Evolutionary conservation across 352 stramenopile species (phyloP), one percentile per base, ranked within the genome.

Genomic region (Phytopythium sindhum): DNA sequence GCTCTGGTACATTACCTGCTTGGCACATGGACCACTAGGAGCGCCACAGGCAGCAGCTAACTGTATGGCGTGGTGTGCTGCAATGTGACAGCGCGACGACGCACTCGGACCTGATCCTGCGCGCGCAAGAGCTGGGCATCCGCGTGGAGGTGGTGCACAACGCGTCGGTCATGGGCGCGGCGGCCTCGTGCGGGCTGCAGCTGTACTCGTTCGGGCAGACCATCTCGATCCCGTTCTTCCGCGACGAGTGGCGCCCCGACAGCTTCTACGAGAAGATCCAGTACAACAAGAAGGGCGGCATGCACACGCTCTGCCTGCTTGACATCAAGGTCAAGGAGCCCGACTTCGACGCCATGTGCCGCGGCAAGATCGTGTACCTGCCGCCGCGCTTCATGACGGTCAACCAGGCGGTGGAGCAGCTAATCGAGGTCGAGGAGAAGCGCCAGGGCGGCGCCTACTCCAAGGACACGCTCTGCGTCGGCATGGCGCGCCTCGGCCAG

Each of bases 311-410:
- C 9, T 99, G 96, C 75, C 73, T 99, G 33, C 78, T 99, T 17
- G 97, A 99, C 74, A 99, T 99, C 74, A 99, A 99, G 82, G 95
- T 99, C 21, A 99, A 99, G 75, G 97, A 99, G 77, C 97, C 97
- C 45, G 97, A 99, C 80, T 99, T 98, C 72, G 90, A 98, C 29
- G 93, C 95, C 57, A 98, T 99, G 89, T 88, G 85, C 37, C 97
- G 94, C 68, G 96, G 93, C 53, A 88, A 85, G 65, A 96, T 78
- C 55, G 80, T 95, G 21, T 99, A 94, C 73, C 77, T 99, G 63
- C 97, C 97, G 50, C 97, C 97, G 50, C 83, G 97, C 42, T 99
- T 98, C 75, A 99, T 99, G 97, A 98, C 93, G 21, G 95, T 99
- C 23, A 98, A 97, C 72, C 84, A 97, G 67, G 93, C 94, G 2